A percentile compares a stretch with the other conserved stretches of the same genome.
Evolutionary conservation across 345 rosid genomes (phyloP).

Genomic region (Barbarea vulgaris): DNA sequence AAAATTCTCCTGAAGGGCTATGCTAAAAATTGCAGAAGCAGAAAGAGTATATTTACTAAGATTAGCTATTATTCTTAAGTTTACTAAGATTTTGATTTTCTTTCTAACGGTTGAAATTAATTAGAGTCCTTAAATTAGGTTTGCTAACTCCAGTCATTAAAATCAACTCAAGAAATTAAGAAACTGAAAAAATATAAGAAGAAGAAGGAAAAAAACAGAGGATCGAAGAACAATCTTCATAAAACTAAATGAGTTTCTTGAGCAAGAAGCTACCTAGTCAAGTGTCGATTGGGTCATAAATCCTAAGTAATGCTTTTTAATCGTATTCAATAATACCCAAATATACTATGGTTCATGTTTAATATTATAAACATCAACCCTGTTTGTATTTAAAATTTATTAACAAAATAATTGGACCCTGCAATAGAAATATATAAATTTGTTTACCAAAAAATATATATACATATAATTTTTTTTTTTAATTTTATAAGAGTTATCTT

Average conservation of each 20-base stretch:
- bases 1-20: constrained; percentile 16
- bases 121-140: constrained; percentile 11
- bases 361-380: neutral
- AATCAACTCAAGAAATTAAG: constrained; percentile 6
- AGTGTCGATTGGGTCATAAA: neutral
- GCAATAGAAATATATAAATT: too few species aligned
- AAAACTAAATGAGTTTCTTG: constrained; percentile 2
- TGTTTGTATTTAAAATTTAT: neutral
- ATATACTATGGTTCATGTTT: too few species aligned
- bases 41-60: neutral
- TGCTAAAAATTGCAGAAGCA: constrained; percentile 33
- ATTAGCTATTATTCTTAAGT: constrained; percentile 27
- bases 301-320: neutral
- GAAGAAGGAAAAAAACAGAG: neutral
- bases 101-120: neutral
- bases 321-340: neutral
- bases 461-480: too few species aligned
- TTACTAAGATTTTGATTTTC: neutral
- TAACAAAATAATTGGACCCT: neutral
- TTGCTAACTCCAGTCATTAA: neutral
- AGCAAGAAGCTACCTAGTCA: constrained; percentile 3
- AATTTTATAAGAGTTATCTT: neutral
- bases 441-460: too few species aligned
- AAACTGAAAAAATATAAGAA: neutral
- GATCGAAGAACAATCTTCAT: neutral